Percentiles rank a stretch among this genome's conserved stretches.
Conservation (phyloP, 2,329 filamentous ascomycete genomes). For the Truncatella angustata region DNA sequence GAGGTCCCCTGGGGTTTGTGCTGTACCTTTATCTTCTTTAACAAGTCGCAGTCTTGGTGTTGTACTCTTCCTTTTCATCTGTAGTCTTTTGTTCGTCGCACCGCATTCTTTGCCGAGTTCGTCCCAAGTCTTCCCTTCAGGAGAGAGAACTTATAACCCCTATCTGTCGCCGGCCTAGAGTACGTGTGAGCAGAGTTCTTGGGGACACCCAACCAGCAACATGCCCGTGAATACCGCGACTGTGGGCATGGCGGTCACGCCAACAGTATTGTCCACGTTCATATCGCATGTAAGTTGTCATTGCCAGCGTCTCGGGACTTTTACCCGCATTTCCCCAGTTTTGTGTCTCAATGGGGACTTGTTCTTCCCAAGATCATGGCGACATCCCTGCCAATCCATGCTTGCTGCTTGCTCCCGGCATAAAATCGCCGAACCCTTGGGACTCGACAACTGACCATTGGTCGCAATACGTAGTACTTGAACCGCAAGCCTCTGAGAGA, state of each 20-base stretch:
- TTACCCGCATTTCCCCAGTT: conserved; percentile 2
- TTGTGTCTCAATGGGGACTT: not conserved
- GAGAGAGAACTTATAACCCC: too few species aligned
- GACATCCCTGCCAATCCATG: not conserved
- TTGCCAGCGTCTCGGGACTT: not conserved
- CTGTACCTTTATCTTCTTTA: too few species aligned
- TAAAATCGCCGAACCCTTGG: not conserved
- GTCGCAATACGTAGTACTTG: conserved; percentile 62
- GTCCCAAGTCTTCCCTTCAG: too few species aligned
- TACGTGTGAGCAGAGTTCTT: too few species aligned
- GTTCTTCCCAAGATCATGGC: not conserved
- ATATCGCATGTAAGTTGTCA: conserved; percentile 71
- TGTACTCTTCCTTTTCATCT: not conserved
- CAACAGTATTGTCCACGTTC: conserved; percentile 82
- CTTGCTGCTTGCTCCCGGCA: not conserved
- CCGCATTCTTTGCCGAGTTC: not conserved
- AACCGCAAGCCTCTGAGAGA: conserved; percentile 72
- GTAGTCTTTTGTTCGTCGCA: not conserved
- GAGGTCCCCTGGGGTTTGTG: not conserved
- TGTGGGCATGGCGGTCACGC: conserved; percentile 80
- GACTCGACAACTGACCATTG: not conserved
- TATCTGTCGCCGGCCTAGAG: too few species aligned
- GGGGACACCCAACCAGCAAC: not conserved
- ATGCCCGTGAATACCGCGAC: conserved; percentile 66
- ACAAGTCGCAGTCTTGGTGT: not conserved